Conservation (phyloP, 495 filamentous ascomycete genomes). For the Amorphotheca resinae region DNA sequence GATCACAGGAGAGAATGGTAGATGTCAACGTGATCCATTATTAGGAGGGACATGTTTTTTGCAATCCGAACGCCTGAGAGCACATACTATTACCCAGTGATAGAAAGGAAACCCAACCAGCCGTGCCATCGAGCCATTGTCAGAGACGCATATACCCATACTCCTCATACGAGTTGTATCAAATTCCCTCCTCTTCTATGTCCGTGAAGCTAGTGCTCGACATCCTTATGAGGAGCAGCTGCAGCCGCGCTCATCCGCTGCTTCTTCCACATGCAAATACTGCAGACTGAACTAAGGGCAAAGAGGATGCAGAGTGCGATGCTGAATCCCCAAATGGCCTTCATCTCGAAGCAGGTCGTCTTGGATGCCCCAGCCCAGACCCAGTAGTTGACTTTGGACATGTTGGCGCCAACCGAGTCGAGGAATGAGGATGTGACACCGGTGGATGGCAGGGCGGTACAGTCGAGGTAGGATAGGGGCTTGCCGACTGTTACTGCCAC, state of each 20-base stretch:
- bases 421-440: slow-evolving; percentile 24
- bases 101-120: too few relatives aligned
- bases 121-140: too few relatives aligned
- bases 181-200: too few relatives aligned
- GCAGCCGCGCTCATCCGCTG: neutral
- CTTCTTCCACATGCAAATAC: slow-evolving; percentile 16
- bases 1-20: too few relatives aligned
- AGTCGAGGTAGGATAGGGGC: slow-evolving; percentile 68
- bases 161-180: too few relatives aligned
- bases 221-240: slow-evolving; percentile 21
- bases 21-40: too few relatives aligned
- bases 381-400: slow-evolving; percentile 39
- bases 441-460: slow-evolving; percentile 31
- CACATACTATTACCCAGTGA: too few relatives aligned
- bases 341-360: slow-evolving; percentile 70
- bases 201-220: too few relatives aligned
- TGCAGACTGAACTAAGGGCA: slow-evolving; percentile 38
- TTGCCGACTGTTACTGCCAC: slow-evolving; percentile 64
- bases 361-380: slow-evolving; percentile 53
- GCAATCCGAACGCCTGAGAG: too few relatives aligned
- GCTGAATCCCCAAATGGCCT: slow-evolving; percentile 78
- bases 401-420: slow-evolving; percentile 23
- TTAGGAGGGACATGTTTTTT: too few relatives aligned
- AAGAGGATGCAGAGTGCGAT: slow-evolving; percentile 76
- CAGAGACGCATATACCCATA: too few relatives aligned